Base-by-base conservation (phyloP, 2,329 filamentous ascomycete species). In the Mariannaea sp. region DNA sequence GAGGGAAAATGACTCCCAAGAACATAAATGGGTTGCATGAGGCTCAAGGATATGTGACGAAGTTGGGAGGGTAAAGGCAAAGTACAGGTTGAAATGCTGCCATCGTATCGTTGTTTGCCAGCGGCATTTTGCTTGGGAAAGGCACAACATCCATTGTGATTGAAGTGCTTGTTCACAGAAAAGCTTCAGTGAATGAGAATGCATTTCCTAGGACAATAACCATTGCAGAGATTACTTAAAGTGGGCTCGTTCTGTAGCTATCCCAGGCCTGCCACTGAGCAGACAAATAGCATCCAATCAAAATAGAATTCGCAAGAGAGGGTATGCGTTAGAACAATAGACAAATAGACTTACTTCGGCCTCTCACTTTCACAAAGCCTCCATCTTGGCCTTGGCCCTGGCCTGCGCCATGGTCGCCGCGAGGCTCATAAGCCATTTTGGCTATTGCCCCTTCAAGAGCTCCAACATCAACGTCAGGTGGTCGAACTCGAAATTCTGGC, bases 351-450 rank as follows among this genome's bases (percentile, higher is more conserved):
- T 75, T 69, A 81, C 80, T 74, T 60, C 80, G 73, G 45, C 80
- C 79, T 61, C 80, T 69, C n/a, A 78, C 73, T 64, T 80, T 80
- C 17, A 77, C 70, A 55, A 74, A 79, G 5, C 73, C 72, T 26
- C 73, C 75, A 62, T 79, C 76, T 51, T 75, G 72, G 7, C 73
- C 72, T 8, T 67, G 69, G 7, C 73, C 72, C 7, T 67, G 69
- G n/a, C 62, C 66, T n/a, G 65, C 75, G 54, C 73, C 75, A 62
- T 75, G 73, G 58, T 80, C 78, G 65, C 77, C 76, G 59, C 79
- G 76, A 69, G 77, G 75, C 73, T 81, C 79, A 68, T 80, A 81
- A 65, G 80, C 76, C 80, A 82, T 82, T 50, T 60, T 62, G 59
- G 62, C 58, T 63, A 55, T 62, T 56, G 48, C 44, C 57, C 40